Base-by-base conservation (phyloP, 164 flowering plant genomes). In the Akebia trifoliata region DNA sequence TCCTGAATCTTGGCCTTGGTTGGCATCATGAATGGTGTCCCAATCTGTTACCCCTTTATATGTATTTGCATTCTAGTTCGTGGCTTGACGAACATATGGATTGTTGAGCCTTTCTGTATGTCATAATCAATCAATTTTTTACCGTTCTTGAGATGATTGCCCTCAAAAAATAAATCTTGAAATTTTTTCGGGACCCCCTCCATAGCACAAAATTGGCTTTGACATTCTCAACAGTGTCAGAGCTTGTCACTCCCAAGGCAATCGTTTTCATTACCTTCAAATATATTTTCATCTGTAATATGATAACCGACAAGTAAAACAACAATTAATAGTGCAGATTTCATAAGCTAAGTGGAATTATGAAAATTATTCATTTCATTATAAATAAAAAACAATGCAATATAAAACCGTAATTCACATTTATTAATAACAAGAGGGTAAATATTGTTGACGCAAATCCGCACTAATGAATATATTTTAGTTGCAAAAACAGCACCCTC, bases 201-300 rank as follows among this genome's bases (percentile, higher is more conserved):
- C 50, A 42, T 37, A 14, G 47, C 58, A 6, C n/a, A n/a, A 2
- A 68, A 32, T 51, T 20, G 32, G 45, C 59, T 50, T 68, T 68
- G 8, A 68, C 43, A 54, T 54, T 54, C 47, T 51, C 25, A 20
- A 61, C 44, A 18, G 63, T 61, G 54, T 60, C 66, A 17, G 61
- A 50, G 39, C 38, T 47, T 54, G 54, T 68, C 17, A 53, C 61
- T 28, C 25, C 65, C 3, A 72, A 26, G n/a, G 58, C 58, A 15
- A 68, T 40, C 12, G 64, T 64, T 61, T 60, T 72, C 10, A 21
- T 46, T 28, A 72, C 52, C 59, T 60, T 67, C 59, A 67, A 50
- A 48, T 56, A 67, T 36, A 67, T 17, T 12, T 59, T 52, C 15
- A 64, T 51, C 68, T 57, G 56, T 24, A 59, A 52, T 21, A 3